phyloP scores from a whole-genome alignment of 2,329 filamentous ascomycete species.

The Aspergillus caelatus region DNA sequence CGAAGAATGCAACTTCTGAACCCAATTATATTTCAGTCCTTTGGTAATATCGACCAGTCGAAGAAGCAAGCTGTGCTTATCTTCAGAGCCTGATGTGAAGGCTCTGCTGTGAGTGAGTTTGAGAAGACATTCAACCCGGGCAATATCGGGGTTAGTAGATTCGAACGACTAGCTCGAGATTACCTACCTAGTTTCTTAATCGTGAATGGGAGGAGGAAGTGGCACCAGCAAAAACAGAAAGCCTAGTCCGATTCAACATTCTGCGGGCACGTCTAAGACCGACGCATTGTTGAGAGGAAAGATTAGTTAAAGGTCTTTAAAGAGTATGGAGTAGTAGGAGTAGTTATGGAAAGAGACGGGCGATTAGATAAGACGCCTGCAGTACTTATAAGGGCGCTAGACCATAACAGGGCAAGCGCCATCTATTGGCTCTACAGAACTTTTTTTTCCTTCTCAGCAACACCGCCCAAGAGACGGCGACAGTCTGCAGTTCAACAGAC shows the following conservation, averaged over 20 bases:
- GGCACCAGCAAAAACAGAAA: background rate
- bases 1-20: background rate
- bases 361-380: conserved; percentile 38
- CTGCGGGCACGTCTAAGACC: background rate
- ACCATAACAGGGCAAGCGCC: conserved; percentile 34
- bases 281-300: background rate
- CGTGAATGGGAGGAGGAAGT: too few species aligned
- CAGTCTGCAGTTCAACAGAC: conserved; percentile 28
- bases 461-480: conserved; percentile 28
- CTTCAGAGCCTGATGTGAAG: background rate
- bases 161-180: background rate
- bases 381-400: conserved; percentile 24
- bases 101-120: background rate
- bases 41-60: background rate
- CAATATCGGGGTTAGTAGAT: background rate
- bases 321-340: too few species aligned
- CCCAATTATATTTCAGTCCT: background rate
- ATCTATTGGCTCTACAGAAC: conserved; percentile 39
- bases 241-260: background rate
- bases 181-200: background rate
- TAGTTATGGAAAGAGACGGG: background rate
- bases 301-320: too few species aligned
- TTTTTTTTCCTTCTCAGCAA: conserved; percentile 45
- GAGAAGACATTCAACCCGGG: background rate
- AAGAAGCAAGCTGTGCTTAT: background rate